phyloP scores from a whole-genome alignment of 805 yeast genomes.

The Grigorovia yakushimaensis region DNA sequence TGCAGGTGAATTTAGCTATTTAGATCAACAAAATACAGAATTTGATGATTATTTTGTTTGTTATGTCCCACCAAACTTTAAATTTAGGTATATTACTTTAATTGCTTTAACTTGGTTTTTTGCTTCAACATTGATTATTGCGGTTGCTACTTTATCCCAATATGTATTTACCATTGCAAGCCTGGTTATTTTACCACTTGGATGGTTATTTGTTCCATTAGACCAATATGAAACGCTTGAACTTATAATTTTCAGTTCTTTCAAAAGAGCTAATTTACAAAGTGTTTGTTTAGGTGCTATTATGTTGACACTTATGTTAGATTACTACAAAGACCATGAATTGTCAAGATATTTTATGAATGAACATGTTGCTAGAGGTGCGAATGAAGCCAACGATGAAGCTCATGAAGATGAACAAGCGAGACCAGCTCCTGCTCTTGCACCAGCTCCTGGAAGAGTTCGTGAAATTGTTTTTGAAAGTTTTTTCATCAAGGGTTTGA shows the following conservation, averaged over 20 bases:
- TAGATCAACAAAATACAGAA: conserved; percentile 34
- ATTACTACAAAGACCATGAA: conserved; percentile 11
- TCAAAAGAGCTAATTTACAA: conserved; percentile 12
- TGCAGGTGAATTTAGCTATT: conserved; percentile 35
- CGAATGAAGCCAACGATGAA: conserved; percentile 8
- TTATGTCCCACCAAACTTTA: conserved; percentile 76
- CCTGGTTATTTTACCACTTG: conserved; percentile 6
- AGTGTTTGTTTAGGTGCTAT: conserved; percentile 15
- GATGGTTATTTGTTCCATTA: conserved; percentile 1
- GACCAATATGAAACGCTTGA: not conserved
- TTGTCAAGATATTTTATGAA: conserved; percentile 10
- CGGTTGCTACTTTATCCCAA: conserved; percentile 14
- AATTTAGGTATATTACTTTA: conserved; percentile 40
- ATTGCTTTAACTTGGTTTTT: conserved; percentile 37
- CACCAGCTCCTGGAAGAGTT: not conserved
- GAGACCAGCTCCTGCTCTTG: not conserved
- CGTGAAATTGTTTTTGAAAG: not conserved
- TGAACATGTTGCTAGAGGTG: conserved; percentile 12
- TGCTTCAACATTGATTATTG: conserved; percentile 29
- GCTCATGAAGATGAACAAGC: conserved; percentile 3
- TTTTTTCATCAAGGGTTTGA: not conserved
- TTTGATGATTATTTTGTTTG: conserved; percentile 56
- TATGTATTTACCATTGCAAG: conserved; percentile 10
- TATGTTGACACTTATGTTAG: conserved; percentile 9
- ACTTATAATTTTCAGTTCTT: conserved; percentile 1